A percentile compares a stretch with the other conserved stretches of the same genome.
Conservation (phyloP, 352 stramenopile species). For the Phytophthora lateralis region DNA sequence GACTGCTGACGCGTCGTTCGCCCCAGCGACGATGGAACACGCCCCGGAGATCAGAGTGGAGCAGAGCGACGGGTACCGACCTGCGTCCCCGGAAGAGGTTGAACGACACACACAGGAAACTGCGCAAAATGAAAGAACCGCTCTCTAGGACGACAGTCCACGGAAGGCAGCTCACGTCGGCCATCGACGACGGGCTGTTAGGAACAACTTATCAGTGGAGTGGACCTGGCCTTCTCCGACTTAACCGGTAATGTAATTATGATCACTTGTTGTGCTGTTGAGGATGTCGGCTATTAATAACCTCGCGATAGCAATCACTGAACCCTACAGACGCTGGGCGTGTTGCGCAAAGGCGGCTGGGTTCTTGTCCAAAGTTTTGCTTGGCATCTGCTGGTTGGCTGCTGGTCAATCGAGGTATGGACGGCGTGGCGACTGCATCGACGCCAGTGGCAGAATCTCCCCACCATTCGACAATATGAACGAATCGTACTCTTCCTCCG, state of each 20-base stretch:
- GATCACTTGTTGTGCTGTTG: conserved; percentile 15
- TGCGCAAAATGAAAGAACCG: conserved; percentile 7
- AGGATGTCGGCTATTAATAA: neutral
- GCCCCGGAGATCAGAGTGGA: conserved; percentile 26
- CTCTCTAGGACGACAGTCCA: conserved; percentile 9
- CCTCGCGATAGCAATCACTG: neutral
- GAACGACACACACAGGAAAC: conserved; percentile 17
- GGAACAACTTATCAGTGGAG: conserved; percentile 13
- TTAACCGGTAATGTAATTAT: conserved; percentile 33
- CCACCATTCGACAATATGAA: conserved; percentile 17
- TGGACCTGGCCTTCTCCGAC: conserved; percentile 8
- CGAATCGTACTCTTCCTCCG: conserved; percentile 23
- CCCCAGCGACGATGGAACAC: conserved; percentile 5
- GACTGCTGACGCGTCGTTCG: conserved; percentile 4
- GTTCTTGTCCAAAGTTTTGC: conserved; percentile 20
- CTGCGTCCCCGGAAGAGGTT: conserved; percentile 24
- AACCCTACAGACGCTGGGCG: conserved; percentile 26
- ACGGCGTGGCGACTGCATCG: neutral
- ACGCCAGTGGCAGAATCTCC: conserved; percentile 3
- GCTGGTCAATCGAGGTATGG: conserved; percentile 25
- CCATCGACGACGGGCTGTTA: conserved; percentile 9
- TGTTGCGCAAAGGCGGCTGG: conserved; percentile 20
- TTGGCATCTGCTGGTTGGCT: conserved; percentile 22
- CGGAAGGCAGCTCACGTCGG: conserved; percentile 1
- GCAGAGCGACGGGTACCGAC: conserved; percentile 31